Evolutionary conservation across 2,329 filamentous ascomycete species (phyloP), one percentile per base, ranked within the genome.

Genomic region (Paraphoma chrysanthemicola): DNA sequence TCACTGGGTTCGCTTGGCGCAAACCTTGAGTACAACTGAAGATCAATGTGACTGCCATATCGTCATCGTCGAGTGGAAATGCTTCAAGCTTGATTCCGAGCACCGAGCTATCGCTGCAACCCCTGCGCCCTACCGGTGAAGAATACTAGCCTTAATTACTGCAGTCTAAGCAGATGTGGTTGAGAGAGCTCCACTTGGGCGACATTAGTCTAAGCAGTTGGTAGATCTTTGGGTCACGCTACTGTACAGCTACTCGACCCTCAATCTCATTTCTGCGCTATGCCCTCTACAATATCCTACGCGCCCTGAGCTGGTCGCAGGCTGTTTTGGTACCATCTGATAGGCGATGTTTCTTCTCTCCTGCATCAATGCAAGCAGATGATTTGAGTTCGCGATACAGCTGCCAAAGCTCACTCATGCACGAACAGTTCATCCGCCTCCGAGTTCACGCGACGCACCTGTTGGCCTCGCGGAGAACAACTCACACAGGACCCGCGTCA

Each of bases 221-320:
- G 61, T 53, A 56, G 61, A 64, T 61, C 60, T 48, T 43, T 48
- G 57, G 54, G 55, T 51, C 47, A 41, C 53, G 49, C 57, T 61
- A 63, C 28, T 31, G 43, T 44, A 14, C 33, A 44, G 39, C n/a
- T n/a, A 41, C 45, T 54, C 43, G 47, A 61, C 59, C 53, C 62
- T 55, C 50, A 60, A 54, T 57, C 51, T 57, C 54, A 47, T 44
- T 33, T 43, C 46, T 51, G 47, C 51, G 47, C 53, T 58, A 48
- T 51, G 42, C 48, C 47, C 17, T 42, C 46, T 28, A 39, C 38
- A 28, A 39, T 17, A 33, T 48, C 41, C 38, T 60, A 33, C 54
- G 52, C 50, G 59, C 52, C 56, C 45, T 52, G 36, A 48, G 39
- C 43, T 56, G 50, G 53, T 48, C 61, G 50, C 56, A 50, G 41